Base-by-base conservation (phyloP, 352 stramenopile species). In the Peronosclerospora sorghi region DNA sequence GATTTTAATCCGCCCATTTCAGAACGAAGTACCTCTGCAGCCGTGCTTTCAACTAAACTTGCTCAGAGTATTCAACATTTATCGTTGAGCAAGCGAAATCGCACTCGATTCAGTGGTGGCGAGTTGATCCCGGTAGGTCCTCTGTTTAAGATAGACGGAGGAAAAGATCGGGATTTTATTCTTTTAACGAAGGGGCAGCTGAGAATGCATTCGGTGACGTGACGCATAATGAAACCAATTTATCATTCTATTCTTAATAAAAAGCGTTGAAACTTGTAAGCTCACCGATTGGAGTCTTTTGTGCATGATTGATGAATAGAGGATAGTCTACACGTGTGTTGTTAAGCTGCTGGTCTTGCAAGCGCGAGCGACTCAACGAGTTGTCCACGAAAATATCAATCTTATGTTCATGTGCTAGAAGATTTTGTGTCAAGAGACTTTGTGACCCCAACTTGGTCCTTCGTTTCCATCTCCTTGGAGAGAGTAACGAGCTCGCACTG, bases 81-180 rank as follows among this genome's bases (percentile, higher is more conserved):
- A 36, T 59, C 65, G 5, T 28, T 65, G 20, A 48, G 26, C 30
- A 64, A 60, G 32, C 45, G 50, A 26, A 62, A 45, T 15, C 49
- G 49, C 23, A 72, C 62, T 32, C 45, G 58, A 14, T 68, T 64
- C 75, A 86, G 35, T n/a, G n/a, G n/a, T n/a, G n/a, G n/a, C n/a
- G n/a, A n/a, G n/a, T n/a, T n/a, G n/a, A n/a, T n/a, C n/a, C 63
- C 66, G 2, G 72, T 87, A 10, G 77, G 77, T 2, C 69, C 73
- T 15, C 51, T 89, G 1, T 78, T 81, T 51, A 85, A 89, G 58
- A 73, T 86, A 40, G 70, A 82, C n/a, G 77, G 74, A 1, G 74
- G 77, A 5, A 84, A 84, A 54, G 77, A 86, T 38, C 56, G 77
- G 12, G 77, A 89, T 40, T 87, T 85, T 30, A 87, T 89, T 32